phyloP scores from a whole-genome alignment of 345 rosid genomes.

The Passiflora organensis region DNA sequence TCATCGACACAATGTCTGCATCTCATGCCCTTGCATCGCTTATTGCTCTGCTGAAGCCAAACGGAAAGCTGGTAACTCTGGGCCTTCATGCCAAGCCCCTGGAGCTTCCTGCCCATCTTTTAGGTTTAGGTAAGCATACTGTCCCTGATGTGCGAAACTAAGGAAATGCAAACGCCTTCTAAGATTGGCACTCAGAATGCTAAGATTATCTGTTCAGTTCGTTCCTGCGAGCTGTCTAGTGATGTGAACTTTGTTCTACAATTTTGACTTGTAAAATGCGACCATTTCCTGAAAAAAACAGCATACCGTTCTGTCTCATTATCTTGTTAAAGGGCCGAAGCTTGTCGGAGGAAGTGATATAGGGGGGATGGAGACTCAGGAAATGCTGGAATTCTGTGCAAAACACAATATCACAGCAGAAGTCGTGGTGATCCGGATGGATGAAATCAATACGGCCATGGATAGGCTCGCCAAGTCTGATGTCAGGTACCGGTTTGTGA shows the following conservation, averaged over 20 bases:
- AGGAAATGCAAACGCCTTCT: too few relatives aligned
- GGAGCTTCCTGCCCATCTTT: constrained; percentile 64
- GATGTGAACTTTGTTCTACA: neutral
- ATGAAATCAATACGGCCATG: constrained; percentile 67
- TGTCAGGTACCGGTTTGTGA: constrained; percentile 82
- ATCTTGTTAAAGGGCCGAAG: constrained; percentile 50
- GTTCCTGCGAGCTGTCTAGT: too few relatives aligned
- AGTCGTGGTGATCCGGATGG: constrained; percentile 67
- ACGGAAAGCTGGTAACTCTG: constrained; percentile 64
- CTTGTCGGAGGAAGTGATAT: constrained; percentile 76
- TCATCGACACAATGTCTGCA: constrained; percentile 81
- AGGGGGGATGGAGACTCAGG: constrained; percentile 82
- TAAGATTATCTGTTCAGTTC: too few relatives aligned
- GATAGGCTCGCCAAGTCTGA: constrained; percentile 90
- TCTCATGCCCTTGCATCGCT: constrained; percentile 67
- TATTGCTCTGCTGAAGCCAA: constrained; percentile 60
- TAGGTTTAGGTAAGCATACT: constrained; percentile 48
- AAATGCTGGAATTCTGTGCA: constrained; percentile 88
- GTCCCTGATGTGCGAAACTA: neutral
- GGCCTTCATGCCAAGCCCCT: constrained; percentile 81
- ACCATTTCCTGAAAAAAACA: neutral
- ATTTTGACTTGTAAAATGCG: neutral
- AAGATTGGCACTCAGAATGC: too few relatives aligned
- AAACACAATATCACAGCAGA: constrained; percentile 67
- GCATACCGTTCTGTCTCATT: too few relatives aligned